Conservation (phyloP, 2,329 filamentous ascomycete species). For the Cordyceps farinosa region DNA sequence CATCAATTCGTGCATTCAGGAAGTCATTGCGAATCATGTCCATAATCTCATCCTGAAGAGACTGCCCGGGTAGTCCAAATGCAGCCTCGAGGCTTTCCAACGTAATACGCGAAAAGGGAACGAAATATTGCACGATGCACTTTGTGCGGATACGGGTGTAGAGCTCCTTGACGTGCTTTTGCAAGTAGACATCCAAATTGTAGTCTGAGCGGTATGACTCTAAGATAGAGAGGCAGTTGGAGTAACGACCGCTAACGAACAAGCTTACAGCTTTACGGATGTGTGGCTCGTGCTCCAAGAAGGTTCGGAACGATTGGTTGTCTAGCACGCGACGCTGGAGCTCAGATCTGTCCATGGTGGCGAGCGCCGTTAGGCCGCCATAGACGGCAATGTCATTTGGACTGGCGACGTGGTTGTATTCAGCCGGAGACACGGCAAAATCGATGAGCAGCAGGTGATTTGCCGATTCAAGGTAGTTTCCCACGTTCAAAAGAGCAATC, state of each 20-base stretch:
- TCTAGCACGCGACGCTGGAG: constrained; percentile 76
- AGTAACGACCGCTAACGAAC: constrained; percentile 89
- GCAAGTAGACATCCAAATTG: constrained; percentile 82
- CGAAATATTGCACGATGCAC: constrained; percentile 89
- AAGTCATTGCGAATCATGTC: constrained; percentile 69
- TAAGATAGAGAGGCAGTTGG: constrained; percentile 75
- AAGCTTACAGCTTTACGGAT: constrained; percentile 85
- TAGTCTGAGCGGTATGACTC: constrained; percentile 82
- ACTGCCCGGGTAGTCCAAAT: constrained; percentile 62
- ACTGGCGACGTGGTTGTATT: constrained; percentile 69
- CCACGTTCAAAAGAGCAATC: constrained; percentile 46
- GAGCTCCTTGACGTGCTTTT: constrained; percentile 65
- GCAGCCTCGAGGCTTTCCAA: constrained; percentile 72
- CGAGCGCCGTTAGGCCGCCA: constrained; percentile 83
- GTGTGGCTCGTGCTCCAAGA: constrained; percentile 89
- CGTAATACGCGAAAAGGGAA: constrained; percentile 84
- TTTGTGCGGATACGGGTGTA: constrained; percentile 78
- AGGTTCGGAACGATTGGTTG: constrained; percentile 75
- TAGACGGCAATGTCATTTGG: constrained; percentile 90
- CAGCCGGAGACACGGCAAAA: constrained; percentile 43
- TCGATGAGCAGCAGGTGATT: constrained; percentile 65
- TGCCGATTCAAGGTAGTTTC: constrained; percentile 61
- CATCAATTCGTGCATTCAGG: constrained; percentile 78
- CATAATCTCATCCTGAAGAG: constrained; percentile 71
- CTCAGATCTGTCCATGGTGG: constrained; percentile 77